A percentile compares a stretch with the other conserved stretches of the same genome.
Conservation (phyloP, 176 grass and related monocot species). For the Triticum aestivum region IWGSC_CS_RefSeq_v2.1 NC_057807.1:705847936-705848435, state of each 20-base stretch:
- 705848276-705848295: constrained; percentile 19
- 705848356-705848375: constrained; percentile 22
- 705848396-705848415: constrained; percentile 2
- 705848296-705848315: constrained; percentile 50
- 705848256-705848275: constrained; percentile 15
- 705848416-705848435: constrained; percentile 15
- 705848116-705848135: neutral
- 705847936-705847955: neutral
- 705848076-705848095: neutral
- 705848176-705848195: constrained; percentile 16
- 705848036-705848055: neutral
- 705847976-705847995: too few relatives aligned
- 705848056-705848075: neutral
- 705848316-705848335: constrained; percentile 15
- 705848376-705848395: neutral
- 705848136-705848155: neutral
- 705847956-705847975: neutral
- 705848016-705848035: too few relatives aligned
- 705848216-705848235: neutral
- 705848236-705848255: constrained; percentile 7
- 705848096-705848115: neutral
- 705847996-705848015: too few relatives aligned
- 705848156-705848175: neutral
- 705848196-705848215: constrained; percentile 18
- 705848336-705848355: neutral